Evolutionary conservation across 352 stramenopile genomes (phyloP).

Genomic region (Peronospora farinosa): DNA sequence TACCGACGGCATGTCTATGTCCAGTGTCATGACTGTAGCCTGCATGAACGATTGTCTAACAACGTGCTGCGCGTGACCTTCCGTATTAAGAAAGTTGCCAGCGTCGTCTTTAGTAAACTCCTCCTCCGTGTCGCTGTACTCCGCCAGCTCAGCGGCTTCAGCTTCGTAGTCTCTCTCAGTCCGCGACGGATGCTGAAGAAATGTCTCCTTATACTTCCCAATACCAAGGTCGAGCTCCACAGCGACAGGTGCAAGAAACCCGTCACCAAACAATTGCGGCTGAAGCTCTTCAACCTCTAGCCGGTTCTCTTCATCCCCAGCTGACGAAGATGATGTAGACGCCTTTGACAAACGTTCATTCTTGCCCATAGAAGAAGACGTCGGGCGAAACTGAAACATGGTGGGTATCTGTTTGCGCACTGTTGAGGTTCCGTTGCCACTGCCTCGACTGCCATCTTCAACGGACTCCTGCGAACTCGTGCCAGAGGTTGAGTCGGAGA

Average conservation of each 20-base stretch:
- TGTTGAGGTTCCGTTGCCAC: constrained; percentile 28
- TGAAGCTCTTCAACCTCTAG: constrained; percentile 34
- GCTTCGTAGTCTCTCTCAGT: constrained; percentile 26
- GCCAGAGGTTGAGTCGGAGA: constrained; percentile 28
- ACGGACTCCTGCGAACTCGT: constrained; percentile 29
- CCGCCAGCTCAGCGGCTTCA: constrained; percentile 29
- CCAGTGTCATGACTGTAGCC: constrained; percentile 22
- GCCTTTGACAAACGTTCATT: constrained; percentile 34
- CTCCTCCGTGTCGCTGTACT: constrained; percentile 29
- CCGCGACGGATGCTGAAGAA: constrained; percentile 13
- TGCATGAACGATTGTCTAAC: constrained; percentile 21
- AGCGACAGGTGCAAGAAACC: constrained; percentile 14
- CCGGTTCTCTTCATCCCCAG: constrained; percentile 30
- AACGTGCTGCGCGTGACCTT: constrained; percentile 13
- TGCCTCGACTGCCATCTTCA: constrained; percentile 26
- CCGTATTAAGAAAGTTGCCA: constrained; percentile 33
- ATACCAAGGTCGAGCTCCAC: constrained; percentile 46
- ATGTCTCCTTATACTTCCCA: constrained; percentile 49
- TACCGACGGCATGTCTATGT: constrained; percentile 25
- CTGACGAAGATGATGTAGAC: constrained; percentile 28
- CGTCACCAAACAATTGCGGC: constrained; percentile 26
- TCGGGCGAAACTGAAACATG: constrained; percentile 59
- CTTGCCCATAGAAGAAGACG: constrained; percentile 32
- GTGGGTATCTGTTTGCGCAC: constrained; percentile 41
- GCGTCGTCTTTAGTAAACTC: constrained; percentile 20